phyloP scores from a whole-genome alignment of 441 rosid genomes.

The Arabidopsis hybrid region DNA sequence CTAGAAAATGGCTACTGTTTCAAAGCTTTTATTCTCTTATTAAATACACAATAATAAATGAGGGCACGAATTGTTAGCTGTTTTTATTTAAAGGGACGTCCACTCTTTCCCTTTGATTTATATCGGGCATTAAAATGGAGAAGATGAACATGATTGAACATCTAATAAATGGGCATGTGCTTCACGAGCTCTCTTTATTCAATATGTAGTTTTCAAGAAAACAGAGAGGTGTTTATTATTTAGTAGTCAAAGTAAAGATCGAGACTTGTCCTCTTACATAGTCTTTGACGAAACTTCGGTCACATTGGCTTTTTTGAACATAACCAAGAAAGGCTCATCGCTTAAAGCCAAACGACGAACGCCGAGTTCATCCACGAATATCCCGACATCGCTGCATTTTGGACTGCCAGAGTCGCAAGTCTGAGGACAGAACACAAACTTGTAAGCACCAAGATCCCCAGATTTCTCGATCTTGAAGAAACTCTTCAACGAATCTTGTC shows the following conservation, averaged over 20 bases:
- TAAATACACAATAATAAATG: too few relatives aligned
- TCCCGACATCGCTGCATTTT: conserved; percentile 56
- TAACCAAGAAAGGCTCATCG: conserved; percentile 53
- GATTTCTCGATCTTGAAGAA: conserved; percentile 58
- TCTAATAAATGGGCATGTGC: too few relatives aligned
- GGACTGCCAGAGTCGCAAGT: conserved; percentile 42
- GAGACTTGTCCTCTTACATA: conserved; percentile 23
- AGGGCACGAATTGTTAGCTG: too few relatives aligned
- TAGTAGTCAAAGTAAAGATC: background rate
- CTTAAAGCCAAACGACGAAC: conserved; percentile 57
- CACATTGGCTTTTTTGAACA: conserved; percentile 57
- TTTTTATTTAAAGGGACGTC: too few relatives aligned
- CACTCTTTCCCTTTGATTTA: too few relatives aligned
- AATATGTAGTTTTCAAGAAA: conserved; percentile 9
- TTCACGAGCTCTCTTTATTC: too few relatives aligned
- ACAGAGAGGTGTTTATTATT: background rate
- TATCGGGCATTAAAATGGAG: too few relatives aligned
- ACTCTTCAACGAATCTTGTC: conserved; percentile 45
- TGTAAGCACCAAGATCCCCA: conserved; percentile 46
- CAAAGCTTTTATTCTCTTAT: too few relatives aligned
- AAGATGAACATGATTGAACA: too few relatives aligned
- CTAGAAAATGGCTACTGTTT: too few relatives aligned
- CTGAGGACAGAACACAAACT: conserved; percentile 61
- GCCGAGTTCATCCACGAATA: conserved; percentile 49
- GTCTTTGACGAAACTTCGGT: conserved; percentile 32